Percentiles rank a stretch among this genome's conserved stretches.
phyloP scores from a whole-genome alignment of 257 asterid genomes.

The Schizonepeta tenuifolia region DNA sequence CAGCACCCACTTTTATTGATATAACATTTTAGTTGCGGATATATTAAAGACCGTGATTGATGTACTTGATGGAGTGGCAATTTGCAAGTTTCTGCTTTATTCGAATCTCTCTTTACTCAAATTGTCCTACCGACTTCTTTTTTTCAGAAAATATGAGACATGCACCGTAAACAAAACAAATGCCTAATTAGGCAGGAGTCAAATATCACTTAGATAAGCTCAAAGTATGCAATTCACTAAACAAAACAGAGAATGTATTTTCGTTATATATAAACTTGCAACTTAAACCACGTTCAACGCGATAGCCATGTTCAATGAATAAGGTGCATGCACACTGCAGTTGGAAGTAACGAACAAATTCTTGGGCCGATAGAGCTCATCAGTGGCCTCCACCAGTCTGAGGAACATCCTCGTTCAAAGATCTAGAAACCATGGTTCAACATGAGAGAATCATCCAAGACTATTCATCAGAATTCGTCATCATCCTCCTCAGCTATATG shows the following conservation, averaged over 20 bases:
- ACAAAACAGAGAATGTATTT: background rate
- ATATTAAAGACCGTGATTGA: background rate
- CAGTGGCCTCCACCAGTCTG: background rate
- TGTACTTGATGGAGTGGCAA: background rate
- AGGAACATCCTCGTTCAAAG: background rate
- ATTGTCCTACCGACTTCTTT: background rate
- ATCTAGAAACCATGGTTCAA: background rate
- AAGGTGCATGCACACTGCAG: background rate
- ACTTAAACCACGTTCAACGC: background rate
- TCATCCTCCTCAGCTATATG: conserved; percentile 96
- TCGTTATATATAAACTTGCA: background rate
- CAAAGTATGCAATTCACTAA: background rate
- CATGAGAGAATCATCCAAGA: background rate
- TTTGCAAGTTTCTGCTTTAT: background rate
- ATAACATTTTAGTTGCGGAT: background rate
- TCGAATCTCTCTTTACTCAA: background rate
- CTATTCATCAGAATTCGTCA: conserved; percentile 55
- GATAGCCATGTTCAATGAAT: background rate
- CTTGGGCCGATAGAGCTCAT: background rate
- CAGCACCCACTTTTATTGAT: conserved; percentile 14
- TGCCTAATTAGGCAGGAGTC: background rate
- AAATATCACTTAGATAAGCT: background rate
- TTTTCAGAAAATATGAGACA: background rate
- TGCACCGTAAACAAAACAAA: background rate
- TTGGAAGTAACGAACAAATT: conserved; percentile 5